Evolutionary conservation across 2,329 filamentous ascomycete species (phyloP), one percentile per base, ranked within the genome.

Genomic region (Cladosporium austrohemisphaericum): DNA sequence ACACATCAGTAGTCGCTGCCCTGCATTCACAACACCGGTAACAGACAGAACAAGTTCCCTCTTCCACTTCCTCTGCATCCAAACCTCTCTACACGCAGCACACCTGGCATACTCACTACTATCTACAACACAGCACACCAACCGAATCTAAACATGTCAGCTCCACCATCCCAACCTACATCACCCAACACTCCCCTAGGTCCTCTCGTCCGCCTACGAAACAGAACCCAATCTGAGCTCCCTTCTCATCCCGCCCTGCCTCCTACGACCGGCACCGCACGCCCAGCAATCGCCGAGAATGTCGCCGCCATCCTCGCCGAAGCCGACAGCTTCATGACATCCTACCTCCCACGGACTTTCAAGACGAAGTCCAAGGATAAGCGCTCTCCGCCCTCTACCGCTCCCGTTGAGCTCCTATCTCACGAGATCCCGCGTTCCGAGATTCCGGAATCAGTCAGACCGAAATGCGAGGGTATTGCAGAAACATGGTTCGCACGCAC

Each of bases 401-500:
- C 78, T 7, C 65, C 67, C 2, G 75, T 86, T 13, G 66, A 81
- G 52, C 63, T 84, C 18, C 75, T 73, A 51, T 72, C 79, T 57
- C 74, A 76, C 49, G 69, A 70, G 11, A 66, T 85, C 18, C 57
- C 71, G 6, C 67, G 68, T 1, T 62, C 67, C 28, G 73, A 74
- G 25, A 67, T 81, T 5, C 60, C 58, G 6, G 60, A 65, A 4
- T 53, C 57, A 13, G 49, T 46, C 14, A 40, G 53, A 46, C 31
- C 45, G 14, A 31, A 41, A 28, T 10, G 50, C 26, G 11, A 45
- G 36, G 19, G 31, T 63, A 52, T 41, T 8, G 44, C 60, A 25
- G 83, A 86, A 66, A 76, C 72, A 14, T 89, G 85, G 85, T 77
- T 76, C 46, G 79, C 79, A 32, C 76, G 86, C 49, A 75, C 75